Conservation (phyloP, 1,139 yeast species). For the Sugiyamaella neomexicana region DNA sequence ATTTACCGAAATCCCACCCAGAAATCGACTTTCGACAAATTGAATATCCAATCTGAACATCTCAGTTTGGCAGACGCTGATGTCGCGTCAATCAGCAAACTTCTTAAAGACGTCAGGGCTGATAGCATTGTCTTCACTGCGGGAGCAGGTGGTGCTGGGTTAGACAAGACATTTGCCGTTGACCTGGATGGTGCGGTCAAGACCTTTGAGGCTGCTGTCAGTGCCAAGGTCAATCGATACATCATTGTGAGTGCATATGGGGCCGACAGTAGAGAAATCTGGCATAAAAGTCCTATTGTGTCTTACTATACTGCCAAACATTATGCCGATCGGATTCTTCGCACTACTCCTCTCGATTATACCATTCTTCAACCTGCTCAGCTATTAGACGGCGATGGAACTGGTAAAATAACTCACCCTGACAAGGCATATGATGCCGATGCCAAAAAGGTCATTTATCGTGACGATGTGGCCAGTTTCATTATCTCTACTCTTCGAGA, state of each 20-base stretch:
- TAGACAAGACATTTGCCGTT: slow-evolving; percentile 50
- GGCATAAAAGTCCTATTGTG: slow-evolving; percentile 40
- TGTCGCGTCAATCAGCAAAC: slow-evolving; percentile 43
- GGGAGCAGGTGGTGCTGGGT: slow-evolving; percentile 59
- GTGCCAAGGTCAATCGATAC: slow-evolving; percentile 50
- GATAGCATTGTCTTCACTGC: slow-evolving; percentile 64
- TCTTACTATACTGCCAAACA: slow-evolving; percentile 55
- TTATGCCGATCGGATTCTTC: slow-evolving; percentile 54
- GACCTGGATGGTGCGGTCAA: slow-evolving; percentile 66
- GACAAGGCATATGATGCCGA: slow-evolving; percentile 9
- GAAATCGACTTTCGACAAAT: slow-evolving; percentile 40
- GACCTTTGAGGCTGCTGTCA: slow-evolving; percentile 55
- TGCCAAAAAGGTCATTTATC: slow-evolving; percentile 12
- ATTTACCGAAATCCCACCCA: slow-evolving; percentile 54
- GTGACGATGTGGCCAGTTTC: slow-evolving; percentile 27
- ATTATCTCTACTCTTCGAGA: slow-evolving; percentile 21
- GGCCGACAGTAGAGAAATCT: slow-evolving; percentile 51
- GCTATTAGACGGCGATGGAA: slow-evolving; percentile 44
- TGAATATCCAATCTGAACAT: slow-evolving; percentile 45
- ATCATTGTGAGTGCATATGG: slow-evolving; percentile 58
- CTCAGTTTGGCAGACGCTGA: slow-evolving; percentile 45
- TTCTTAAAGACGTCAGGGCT: slow-evolving; percentile 44
- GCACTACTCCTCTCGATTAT: slow-evolving; percentile 46
- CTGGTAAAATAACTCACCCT: slow-evolving; percentile 40
- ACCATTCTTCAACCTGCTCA: slow-evolving; percentile 55